phyloP scores from a whole-genome alignment of 176 grass and related monocot genomes.

The Lolium multiflorum region DNA sequence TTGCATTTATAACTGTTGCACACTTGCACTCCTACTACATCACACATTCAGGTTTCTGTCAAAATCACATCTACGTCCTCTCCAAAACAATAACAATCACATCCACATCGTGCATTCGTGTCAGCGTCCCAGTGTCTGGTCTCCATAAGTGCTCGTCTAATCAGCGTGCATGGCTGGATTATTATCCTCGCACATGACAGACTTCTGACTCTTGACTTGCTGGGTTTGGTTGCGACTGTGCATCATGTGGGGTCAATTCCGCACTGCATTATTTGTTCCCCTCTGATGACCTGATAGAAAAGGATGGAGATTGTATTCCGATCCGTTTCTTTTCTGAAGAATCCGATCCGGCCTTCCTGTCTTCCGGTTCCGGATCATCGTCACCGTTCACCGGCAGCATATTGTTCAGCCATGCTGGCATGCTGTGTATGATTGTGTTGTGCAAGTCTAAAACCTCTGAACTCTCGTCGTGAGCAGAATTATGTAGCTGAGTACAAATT shows the following conservation, averaged over 20 bases:
- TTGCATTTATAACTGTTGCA: not conserved
- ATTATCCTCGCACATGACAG: constrained; percentile 35
- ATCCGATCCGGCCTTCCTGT: constrained; percentile 32
- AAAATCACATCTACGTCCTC: constrained; percentile 29
- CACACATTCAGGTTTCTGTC: constrained; percentile 46
- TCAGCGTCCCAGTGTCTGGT: constrained; percentile 23
- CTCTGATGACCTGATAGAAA: not conserved
- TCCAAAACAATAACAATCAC: not conserved
- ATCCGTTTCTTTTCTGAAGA: constrained; percentile 24
- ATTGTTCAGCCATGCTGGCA: not conserved
- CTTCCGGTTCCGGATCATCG: not conserved
- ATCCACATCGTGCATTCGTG: constrained; percentile 41
- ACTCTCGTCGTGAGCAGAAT: not conserved
- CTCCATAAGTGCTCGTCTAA: constrained; percentile 41
- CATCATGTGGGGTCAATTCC: constrained; percentile 29
- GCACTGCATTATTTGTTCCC: not conserved
- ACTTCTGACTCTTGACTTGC: constrained; percentile 17
- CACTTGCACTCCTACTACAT: not conserved
- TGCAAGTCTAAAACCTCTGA: not conserved
- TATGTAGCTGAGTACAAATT: not conserved
- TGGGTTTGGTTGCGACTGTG: constrained; percentile 35
- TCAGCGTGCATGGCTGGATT: constrained; percentile 48
- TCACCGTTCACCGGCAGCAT: not conserved
- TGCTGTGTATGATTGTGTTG: not conserved
- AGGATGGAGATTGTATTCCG: constrained; percentile 27